Percentiles rank a stretch among this genome's conserved stretches.
These are phyloP conservation scores for Zygotorulaspora mrakii DNA, from an alignment of 1,139 yeast species.

Conservation along the genomic window DNA sequence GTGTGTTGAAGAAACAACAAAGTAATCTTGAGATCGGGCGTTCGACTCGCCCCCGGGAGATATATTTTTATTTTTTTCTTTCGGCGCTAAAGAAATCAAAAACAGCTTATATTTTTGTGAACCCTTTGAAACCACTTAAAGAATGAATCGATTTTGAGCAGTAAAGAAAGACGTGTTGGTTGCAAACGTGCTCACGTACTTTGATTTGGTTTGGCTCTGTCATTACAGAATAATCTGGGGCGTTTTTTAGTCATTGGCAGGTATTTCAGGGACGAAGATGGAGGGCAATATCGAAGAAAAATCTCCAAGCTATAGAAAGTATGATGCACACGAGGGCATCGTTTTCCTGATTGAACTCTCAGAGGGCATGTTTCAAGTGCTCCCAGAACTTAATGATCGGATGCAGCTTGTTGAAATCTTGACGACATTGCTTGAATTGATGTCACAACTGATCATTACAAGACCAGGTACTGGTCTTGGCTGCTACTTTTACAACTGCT, in stretches of 20 bases:
- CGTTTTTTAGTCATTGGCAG: no score
- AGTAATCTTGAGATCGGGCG: slow-evolving; percentile 21
- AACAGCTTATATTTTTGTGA: no score
- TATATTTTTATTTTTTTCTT: slow-evolving; percentile 7
- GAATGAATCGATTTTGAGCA: no score
- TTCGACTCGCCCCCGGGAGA: slow-evolving; percentile 23
- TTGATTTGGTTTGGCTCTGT: no score
- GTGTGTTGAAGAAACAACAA: slow-evolving; percentile 9
- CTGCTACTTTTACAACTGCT: slow-evolving; percentile 55
- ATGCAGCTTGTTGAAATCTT: slow-evolving; percentile 52
- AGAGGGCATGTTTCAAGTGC: slow-evolving; percentile 44
- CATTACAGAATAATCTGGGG: no score
- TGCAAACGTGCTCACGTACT: no score
- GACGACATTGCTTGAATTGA: slow-evolving; percentile 50
- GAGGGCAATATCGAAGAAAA: background rate
- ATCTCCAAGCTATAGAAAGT: slow-evolving; percentile 32
- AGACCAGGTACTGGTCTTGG: slow-evolving; percentile 66
- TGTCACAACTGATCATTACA: slow-evolving; percentile 56
- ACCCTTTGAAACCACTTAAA: no score
- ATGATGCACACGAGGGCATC: slow-evolving; percentile 60
- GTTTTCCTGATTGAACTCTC: slow-evolving; percentile 60
- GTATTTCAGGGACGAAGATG: background rate
- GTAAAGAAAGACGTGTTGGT: no score
- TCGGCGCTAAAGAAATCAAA: background rate
- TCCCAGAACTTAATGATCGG: slow-evolving; percentile 39